phyloP scores from a whole-genome alignment of 352 stramenopile species.

The Aphanomyces cochlioides region DNA sequence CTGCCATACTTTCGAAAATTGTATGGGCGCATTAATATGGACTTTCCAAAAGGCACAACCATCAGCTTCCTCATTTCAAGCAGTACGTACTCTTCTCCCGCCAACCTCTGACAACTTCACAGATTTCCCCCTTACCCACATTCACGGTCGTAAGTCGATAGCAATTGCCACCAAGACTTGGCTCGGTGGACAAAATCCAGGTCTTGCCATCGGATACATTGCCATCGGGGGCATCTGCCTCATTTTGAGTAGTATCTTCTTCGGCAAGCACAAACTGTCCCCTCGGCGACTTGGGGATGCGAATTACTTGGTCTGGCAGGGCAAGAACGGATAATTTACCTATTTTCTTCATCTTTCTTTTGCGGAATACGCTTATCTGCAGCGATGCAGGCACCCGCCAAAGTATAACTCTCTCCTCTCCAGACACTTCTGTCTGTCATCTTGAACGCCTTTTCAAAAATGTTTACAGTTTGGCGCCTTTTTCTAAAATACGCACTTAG shows the following conservation, averaged over 20 bases:
- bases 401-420: too few relatives aligned
- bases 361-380: too few relatives aligned
- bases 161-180: conserved; percentile 44
- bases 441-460: too few relatives aligned
- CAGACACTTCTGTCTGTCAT: too few relatives aligned
- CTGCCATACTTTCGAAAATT: conserved; percentile 89
- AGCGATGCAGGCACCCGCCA: too few relatives aligned
- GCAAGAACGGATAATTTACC: conserved; percentile 33
- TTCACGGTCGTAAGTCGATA: not conserved
- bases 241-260: conserved; percentile 65
- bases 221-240: conserved; percentile 66
- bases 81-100: not conserved
- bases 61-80: conserved; percentile 58
- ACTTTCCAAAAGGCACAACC: conserved; percentile 50
- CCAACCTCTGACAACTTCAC: too few relatives aligned
- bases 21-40: conserved; percentile 83
- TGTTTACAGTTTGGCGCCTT: too few relatives aligned
- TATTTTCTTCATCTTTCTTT: too few relatives aligned
- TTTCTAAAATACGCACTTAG: too few relatives aligned
- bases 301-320: conserved; percentile 67
- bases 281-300: conserved; percentile 65
- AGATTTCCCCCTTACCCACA: conserved; percentile 1
- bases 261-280: conserved; percentile 57
- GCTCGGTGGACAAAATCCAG: conserved; percentile 83
- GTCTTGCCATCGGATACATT: conserved; percentile 74